Conservation (phyloP, 352 stramenopile species). For the Lagenidium sp. region DNA sequence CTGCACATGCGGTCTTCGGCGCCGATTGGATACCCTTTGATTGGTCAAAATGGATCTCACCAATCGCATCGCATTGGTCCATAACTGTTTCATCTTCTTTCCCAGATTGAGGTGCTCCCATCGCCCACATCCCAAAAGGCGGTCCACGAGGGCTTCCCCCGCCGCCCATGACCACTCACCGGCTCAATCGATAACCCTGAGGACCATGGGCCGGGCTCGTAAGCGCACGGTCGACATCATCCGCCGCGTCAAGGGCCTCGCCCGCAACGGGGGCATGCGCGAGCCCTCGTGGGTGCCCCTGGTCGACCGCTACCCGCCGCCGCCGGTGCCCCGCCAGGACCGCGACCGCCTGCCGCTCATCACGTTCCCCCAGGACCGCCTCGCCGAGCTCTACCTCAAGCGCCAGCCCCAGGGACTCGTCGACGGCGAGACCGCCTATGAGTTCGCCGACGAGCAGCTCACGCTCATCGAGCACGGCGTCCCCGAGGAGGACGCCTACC, state of each 20-base stretch:
- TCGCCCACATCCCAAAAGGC: too few species aligned
- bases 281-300: slow-evolving; percentile 58
- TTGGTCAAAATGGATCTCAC: too few species aligned
- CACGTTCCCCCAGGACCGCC: slow-evolving; percentile 78
- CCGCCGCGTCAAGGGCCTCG: slow-evolving; percentile 65
- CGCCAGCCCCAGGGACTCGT: slow-evolving; percentile 49
- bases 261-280: slow-evolving; percentile 73
- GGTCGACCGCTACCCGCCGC: slow-evolving; percentile 70
- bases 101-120: too few species aligned
- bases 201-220: slow-evolving; percentile 63
- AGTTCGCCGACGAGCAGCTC: slow-evolving; percentile 82
- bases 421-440: slow-evolving; percentile 75
- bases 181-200: neutral
- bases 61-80: too few species aligned
- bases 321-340: slow-evolving; percentile 61
- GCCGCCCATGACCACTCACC: slow-evolving; percentile 12
- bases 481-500: slow-evolving; percentile 69
- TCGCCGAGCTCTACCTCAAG: slow-evolving; percentile 79
- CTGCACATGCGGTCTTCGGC: too few species aligned
- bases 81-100: too few species aligned
- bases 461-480: slow-evolving; percentile 80
- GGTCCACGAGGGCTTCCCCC: too few species aligned
- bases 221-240: slow-evolving; percentile 77
- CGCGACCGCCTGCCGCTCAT: slow-evolving; percentile 68
- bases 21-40: too few species aligned